These are phyloP conservation scores for Talaromyces borbonicus DNA, from an alignment of 495 filamentous ascomycete species.

Conservation along the genomic window DNA sequence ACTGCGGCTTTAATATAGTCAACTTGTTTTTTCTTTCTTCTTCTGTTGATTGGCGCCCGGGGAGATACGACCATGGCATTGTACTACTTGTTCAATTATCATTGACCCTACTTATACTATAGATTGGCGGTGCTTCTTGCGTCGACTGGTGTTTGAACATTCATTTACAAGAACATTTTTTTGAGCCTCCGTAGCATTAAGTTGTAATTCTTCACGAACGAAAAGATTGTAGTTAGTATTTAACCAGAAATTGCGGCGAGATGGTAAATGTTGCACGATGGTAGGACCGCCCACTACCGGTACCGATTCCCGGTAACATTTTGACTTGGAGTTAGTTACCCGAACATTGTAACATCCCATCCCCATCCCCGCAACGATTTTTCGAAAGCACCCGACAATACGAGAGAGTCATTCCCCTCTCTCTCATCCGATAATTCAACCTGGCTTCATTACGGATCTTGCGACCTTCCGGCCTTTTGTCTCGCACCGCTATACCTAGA, in stretches of 20 bases:
- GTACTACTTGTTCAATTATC: not conserved
- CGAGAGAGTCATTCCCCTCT: not conserved
- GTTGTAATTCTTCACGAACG: no score
- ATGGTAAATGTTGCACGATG: no score
- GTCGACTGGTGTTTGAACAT: no score
- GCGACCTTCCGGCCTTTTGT: not conserved
- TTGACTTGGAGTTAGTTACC: no score
- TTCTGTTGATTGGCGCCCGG: conserved; percentile 11
- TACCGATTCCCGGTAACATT: no score
- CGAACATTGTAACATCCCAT: no score
- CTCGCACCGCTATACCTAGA: not conserved
- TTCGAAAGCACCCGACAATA: not conserved
- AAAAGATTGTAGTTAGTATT: no score
- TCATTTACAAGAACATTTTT: no score
- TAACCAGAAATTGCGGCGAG: no score
- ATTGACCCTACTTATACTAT: conserved; percentile 12
- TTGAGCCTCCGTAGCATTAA: no score
- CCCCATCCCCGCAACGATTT: not conserved
- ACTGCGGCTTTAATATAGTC: conserved; percentile 8
- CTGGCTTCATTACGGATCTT: conserved; percentile 3
- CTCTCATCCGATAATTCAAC: not conserved
- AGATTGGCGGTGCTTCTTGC: no score
- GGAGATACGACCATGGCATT: conserved; percentile 1
- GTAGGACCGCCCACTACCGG: no score
- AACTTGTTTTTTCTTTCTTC: conserved; percentile 12